Base-by-base conservation (phyloP, 495 filamentous ascomycete species). In the Thermothielavioides terrestris region DNA sequence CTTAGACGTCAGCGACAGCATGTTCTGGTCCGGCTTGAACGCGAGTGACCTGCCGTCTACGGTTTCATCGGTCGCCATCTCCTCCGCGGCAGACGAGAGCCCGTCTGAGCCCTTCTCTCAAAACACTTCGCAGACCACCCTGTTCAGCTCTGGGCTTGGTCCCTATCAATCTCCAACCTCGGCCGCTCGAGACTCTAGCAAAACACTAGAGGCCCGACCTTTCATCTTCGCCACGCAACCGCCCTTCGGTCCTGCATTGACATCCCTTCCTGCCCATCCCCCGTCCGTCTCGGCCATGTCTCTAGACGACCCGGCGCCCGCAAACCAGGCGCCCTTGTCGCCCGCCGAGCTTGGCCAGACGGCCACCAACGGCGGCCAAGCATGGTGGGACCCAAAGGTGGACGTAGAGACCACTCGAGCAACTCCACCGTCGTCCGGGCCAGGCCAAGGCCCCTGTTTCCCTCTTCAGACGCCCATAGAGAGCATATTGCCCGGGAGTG, bases 41-140 rank as follows among this genome's bases (percentile, higher is more conserved):
- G 42, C 52, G 3, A 38, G 47, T 18, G 55, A 58, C 34, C 20
- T 61, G 21, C 54, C 57, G 6, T 59, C 63, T 8, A 44, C 49
- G 9, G 55, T 56, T 1, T 55, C 58, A 14, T 59, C 63, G 9
- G 57, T 57, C 4, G 52, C 60, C 7, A 45, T 50, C 2, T 56
- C 58, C 1, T 59, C 58, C 10, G 56, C 50, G 14, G 48, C 52
- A 14, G 53, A 60, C 6, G 53, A 48, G 21, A 47, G 25, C 12
- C 50, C 54, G 2, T 52, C 61, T 20, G 53, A 59, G 35, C 32
- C 45, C 8, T 17, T 50, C 0, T 57, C 63, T 8, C 52, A 57
- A 18, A 65, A 65, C 46, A 63, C 62, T 0, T 65, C 60, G 2
- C 49, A 47, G n/a, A 65, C 60, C 1, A 61, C 60, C 1, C 48